Evolutionary conservation across 2,329 filamentous ascomycete genomes (phyloP), one percentile per base, ranked within the genome.

Genomic region (Pseudogymnoascus sp.): DNA sequence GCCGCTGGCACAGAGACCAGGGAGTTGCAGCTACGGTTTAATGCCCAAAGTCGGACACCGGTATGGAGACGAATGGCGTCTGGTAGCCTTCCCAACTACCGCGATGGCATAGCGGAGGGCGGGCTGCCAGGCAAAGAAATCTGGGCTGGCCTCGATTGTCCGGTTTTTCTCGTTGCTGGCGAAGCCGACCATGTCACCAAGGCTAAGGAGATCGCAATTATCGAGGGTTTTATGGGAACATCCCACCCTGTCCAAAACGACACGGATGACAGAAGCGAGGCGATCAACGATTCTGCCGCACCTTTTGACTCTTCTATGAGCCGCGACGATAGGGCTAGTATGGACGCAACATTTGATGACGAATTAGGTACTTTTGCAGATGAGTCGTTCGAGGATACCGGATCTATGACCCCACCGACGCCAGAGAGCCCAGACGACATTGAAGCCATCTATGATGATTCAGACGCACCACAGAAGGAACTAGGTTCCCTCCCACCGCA

Each of bases 51-150:
- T 66, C 85, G 82, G 67, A 95, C 92, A 0, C 81, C 88, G 0
- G 90, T 95, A 0, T 96, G 90, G 83, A 85, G 89, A 67, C 85
- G 91, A 40, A 92, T 96, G 86, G 87, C 88, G 0, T 86, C 81
- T 73, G 91, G 92, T 0, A 80, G 81, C 60, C 78, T 95, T 23
- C 88, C 90, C 0, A 75, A 73, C 0, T 88, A 87, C 63, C 73
- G 79, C 3, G 71, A 79, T 6, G 83, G 81, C 1, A 73, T 79
- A 25, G 75, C 84, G 0, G 71, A 73, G 7, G 85, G 87, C 3
- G 90, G 90, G 0, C 74, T 96, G 7, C 88, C 91, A 1, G 87
- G 88, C 0, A 75, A 82, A 65, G 81, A 87, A 5, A 77, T 86
- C 0, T 97, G 95, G 95, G 79, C 81, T 23, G 85, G 84, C 6